Base-by-base conservation (phyloP, 1,284 basidiomycete species). In the Heterobasidion irregulare region DNA sequence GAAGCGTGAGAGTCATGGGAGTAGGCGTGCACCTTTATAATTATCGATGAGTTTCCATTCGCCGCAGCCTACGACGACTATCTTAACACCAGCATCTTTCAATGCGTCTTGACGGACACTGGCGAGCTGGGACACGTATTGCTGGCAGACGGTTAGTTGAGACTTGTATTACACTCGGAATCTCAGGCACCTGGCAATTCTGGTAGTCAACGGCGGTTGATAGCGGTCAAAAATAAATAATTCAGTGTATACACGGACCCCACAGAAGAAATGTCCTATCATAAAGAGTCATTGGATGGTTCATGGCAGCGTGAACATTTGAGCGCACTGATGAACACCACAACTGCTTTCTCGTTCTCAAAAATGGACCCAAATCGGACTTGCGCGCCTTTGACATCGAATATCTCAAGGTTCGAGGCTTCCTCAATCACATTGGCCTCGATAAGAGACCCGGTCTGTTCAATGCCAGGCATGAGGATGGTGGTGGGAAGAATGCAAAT, bases 191-290 rank as follows among this genome's bases (percentile, higher is more conserved):
- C 32, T 55, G 33, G 45, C 59, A 56, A n/a, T 12, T 51, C 56
- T 56, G 49, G 38, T 38, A 45, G 57, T 58, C 19, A 32, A 19
- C 8, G n/a, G 10, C n/a, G n/a, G 5, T n/a, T 10, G 6, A 41
- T 41, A 8, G n/a, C 38, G 10, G n/a, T 41, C 38, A 41, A 7
- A n/a, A 0, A 12, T 2, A 41, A 10, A 8, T 0, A 41, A 0
- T 53, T 46, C 49, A n/a, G 53, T 13, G 47, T 19, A 9, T 12
- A 8, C 5, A 64, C 75, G 57, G 68, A 84, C 83, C 33, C 80
- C 82, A 61, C 83, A 84, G 63, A 83, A 83, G 65, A 85, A 85
- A 63, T 86, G 82, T 12, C 81, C 83, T 82, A 3, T 19, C 18
- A 10, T 41, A 5, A 26, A 26, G 26, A 26, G 26, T n/a, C 6